Conservation (phyloP, 2,329 filamentous ascomycete genomes). For the Pseudogymnoascus sp. region DNA sequence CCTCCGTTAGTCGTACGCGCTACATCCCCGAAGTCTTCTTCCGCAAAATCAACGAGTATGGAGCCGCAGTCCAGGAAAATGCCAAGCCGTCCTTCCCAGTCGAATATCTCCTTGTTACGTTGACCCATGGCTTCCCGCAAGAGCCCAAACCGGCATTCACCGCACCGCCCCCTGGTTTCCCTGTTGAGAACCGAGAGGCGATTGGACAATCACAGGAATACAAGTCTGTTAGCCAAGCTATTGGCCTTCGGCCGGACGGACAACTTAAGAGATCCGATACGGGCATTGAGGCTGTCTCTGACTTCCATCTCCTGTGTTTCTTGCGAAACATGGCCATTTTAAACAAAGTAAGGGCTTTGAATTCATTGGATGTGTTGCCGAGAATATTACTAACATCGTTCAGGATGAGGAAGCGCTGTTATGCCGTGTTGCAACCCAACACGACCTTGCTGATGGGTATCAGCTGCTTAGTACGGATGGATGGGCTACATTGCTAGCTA, state of each 20-base stretch:
- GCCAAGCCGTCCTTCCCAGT: constrained; percentile 94
- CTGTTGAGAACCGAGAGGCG: constrained; percentile 83
- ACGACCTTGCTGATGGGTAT: constrained; percentile 72
- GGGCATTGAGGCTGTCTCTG: constrained; percentile 65
- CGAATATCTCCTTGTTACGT: constrained; percentile 89
- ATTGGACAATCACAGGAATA: constrained; percentile 82
- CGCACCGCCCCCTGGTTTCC: constrained; percentile 57
- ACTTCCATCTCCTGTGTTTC: constrained; percentile 92
- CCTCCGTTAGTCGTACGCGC: constrained; percentile 57
- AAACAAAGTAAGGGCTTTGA: constrained; percentile 58
- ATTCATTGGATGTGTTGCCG: constrained; percentile 16
- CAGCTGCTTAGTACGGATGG: constrained; percentile 80
- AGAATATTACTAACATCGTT: constrained; percentile 17
- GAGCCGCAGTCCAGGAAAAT: constrained; percentile 91
- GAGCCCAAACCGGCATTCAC: constrained; percentile 69
- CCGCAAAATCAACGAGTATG: constrained; percentile 90
- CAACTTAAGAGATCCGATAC: constrained; percentile 50
- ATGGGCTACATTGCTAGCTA: constrained; percentile 89
- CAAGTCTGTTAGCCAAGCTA: constrained; percentile 52
- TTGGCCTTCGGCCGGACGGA: constrained; percentile 54
- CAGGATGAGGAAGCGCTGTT: constrained; percentile 86
- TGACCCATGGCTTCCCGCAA: constrained; percentile 93
- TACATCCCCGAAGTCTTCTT: constrained; percentile 99
- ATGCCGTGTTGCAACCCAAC: constrained; percentile 73
- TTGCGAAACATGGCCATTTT: constrained; percentile 73